Percentiles rank a stretch among this genome's conserved stretches.
phyloP scores from a whole-genome alignment of 2,329 filamentous ascomycete species.

The Tolypocladium tropicale region DNA sequence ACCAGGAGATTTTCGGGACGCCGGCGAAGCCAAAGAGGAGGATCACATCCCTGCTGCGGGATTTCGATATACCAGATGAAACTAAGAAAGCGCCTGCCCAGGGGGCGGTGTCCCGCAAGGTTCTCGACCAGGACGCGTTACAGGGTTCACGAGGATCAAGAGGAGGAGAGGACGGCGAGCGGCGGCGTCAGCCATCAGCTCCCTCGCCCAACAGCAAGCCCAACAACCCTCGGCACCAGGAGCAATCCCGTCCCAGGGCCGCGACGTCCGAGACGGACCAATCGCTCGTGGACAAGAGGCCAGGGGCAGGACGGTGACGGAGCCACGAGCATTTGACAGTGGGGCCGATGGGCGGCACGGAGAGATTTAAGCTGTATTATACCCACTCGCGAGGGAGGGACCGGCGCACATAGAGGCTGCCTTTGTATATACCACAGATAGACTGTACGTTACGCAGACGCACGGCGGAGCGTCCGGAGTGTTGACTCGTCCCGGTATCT shows the following conservation, averaged over 20 bases:
- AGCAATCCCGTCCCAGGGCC: not conserved
- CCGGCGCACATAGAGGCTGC: not conserved
- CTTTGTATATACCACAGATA: not conserved
- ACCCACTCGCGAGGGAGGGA: not conserved
- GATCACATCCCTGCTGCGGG: conserved; percentile 1
- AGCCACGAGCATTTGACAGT: not conserved
- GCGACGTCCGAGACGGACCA: not conserved
- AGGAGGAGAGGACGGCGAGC: not conserved
- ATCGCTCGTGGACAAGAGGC: not conserved
- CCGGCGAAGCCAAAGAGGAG: conserved; percentile 9
- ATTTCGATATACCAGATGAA: not conserved
- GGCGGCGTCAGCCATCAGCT: not conserved
- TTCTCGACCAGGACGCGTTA: not conserved
- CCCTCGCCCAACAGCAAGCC: not conserved
- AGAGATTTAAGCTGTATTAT: not conserved
- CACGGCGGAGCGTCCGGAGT: not conserved
- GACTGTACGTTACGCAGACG: not conserved
- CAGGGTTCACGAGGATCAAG: not conserved
- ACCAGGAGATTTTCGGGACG: conserved; percentile 17
- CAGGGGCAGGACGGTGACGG: not conserved
- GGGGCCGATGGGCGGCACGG: not conserved
- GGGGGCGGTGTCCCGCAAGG: not conserved
- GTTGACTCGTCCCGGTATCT: not conserved
- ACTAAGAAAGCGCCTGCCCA: not conserved
- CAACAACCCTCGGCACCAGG: not conserved